A percentile compares a stretch with the other conserved stretches of the same genome.
Conservation (phyloP, 176 grass and related monocot species). For the Cenchrus purpureus region DNA sequence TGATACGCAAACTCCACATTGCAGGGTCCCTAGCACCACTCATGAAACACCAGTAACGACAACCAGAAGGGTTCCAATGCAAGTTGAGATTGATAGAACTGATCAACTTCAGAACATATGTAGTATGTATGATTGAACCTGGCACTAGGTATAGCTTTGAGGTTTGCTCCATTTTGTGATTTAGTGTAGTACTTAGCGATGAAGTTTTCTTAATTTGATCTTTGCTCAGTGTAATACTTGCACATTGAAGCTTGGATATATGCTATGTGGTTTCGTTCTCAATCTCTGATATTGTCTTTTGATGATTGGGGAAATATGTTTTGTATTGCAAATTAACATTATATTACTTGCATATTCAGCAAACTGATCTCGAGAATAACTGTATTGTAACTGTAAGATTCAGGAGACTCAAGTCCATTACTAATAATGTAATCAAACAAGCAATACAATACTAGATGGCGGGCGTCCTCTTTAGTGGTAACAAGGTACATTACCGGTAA, state of each 20-base stretch:
- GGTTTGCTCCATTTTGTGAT: not conserved
- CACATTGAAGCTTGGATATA: slow-evolving; percentile 7
- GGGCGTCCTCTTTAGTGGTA: slow-evolving; percentile 27
- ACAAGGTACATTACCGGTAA: slow-evolving; percentile 45
- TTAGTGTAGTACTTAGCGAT: not conserved
- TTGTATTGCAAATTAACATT: not conserved
- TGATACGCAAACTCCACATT: not conserved
- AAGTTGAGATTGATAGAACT: slow-evolving; percentile 24
- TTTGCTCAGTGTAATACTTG: not conserved
- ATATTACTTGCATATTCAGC: not conserved
- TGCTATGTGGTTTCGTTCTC: not conserved
- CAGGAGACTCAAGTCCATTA: slow-evolving; percentile 1
- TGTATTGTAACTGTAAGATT: slow-evolving; percentile 4
- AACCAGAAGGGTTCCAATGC: not conserved
- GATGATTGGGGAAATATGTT: slow-evolving; percentile 1
- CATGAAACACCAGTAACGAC: not conserved
- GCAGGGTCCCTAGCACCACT: not conserved
- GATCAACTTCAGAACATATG: not conserved
- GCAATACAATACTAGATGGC: slow-evolving; percentile 50
- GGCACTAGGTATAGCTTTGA: not conserved
- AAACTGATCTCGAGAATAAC: not conserved
- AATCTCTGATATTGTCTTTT: not conserved
- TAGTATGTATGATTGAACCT: slow-evolving; percentile 7
- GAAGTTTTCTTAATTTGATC: not conserved
- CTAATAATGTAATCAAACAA: slow-evolving; percentile 49